Conservation (phyloP, 495 filamentous ascomycete genomes). For the Penicillium cataractarum region DNA sequence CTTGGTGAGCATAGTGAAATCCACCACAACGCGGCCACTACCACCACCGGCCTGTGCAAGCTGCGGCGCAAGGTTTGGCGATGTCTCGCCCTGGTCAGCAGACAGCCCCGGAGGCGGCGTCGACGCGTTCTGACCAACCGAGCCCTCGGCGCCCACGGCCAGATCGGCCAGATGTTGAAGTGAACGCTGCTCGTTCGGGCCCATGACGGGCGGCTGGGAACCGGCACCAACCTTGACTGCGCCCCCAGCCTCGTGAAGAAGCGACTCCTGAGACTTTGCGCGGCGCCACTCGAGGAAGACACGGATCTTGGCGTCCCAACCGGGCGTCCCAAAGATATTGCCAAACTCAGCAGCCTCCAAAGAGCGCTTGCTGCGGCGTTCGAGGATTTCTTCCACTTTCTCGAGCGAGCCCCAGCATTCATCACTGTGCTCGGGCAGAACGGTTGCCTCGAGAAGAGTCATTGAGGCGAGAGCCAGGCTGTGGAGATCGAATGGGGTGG, state of each 20-base stretch:
- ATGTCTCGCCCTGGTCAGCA: slow-evolving; percentile 35
- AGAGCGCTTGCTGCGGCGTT: slow-evolving; percentile 37
- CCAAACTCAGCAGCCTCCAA: slow-evolving; percentile 36
- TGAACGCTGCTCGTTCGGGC: slow-evolving; percentile 53
- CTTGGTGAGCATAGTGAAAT: slow-evolving; percentile 49
- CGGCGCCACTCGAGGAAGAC: slow-evolving; percentile 51
- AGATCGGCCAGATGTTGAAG: slow-evolving; percentile 69
- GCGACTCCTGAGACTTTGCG: slow-evolving; percentile 43
- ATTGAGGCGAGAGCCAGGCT: slow-evolving; percentile 68
- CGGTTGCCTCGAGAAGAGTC: slow-evolving; percentile 67
- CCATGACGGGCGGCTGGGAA: slow-evolving; percentile 44
- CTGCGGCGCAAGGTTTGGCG: slow-evolving; percentile 37
- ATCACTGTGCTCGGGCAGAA: slow-evolving; percentile 47
- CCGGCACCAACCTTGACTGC: slow-evolving; percentile 21
- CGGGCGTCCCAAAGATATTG: slow-evolving; percentile 44
- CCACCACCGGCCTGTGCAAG: slow-evolving; percentile 32
- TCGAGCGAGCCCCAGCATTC: slow-evolving; percentile 49
- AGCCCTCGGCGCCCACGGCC: slow-evolving; percentile 54
- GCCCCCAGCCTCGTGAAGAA: slow-evolving; percentile 40
- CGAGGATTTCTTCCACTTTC: slow-evolving; percentile 51
- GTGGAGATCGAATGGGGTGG: slow-evolving; percentile 71
- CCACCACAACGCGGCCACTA: slow-evolving; percentile 40
- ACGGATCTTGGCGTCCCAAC: slow-evolving; percentile 52
- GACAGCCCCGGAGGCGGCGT: slow-evolving; percentile 39
- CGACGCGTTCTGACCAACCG: slow-evolving; percentile 39